Conservation (phyloP, 768 basidiomycete species). For the Candolleomyces efflorescens region DNA sequence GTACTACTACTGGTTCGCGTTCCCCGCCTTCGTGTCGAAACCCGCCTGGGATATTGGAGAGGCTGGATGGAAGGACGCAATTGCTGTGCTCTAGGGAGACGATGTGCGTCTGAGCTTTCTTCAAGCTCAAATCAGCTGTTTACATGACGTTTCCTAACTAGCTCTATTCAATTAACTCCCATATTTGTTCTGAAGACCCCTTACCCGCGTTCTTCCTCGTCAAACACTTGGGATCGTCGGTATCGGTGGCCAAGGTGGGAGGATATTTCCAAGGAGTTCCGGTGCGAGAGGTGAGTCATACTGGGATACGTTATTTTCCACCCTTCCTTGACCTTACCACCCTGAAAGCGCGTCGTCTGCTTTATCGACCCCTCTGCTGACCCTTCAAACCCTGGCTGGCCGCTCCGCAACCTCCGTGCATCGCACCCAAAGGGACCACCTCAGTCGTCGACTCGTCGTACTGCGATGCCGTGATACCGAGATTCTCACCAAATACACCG, state of each 20-base stretch:
- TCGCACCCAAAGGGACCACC: slow-evolving; percentile 39
- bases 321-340: not conserved
- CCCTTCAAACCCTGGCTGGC: slow-evolving; percentile 80
- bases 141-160: too few relatives aligned
- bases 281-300: slow-evolving; percentile 28
- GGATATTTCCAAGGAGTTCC: slow-evolving; percentile 49
- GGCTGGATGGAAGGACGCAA: slow-evolving; percentile 53
- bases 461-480: slow-evolving; percentile 77
- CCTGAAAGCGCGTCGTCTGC: slow-evolving; percentile 40
- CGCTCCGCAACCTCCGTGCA: slow-evolving; percentile 88
- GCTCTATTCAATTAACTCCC: slow-evolving; percentile 52
- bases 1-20: slow-evolving; percentile 98
- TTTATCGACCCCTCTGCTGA: slow-evolving; percentile 87
- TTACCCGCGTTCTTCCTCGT: slow-evolving; percentile 62
- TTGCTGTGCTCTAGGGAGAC: slow-evolving; percentile 36
- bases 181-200: slow-evolving; percentile 34
- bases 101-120: slow-evolving; percentile 29
- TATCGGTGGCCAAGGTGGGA: slow-evolving; percentile 45
- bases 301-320: not conserved
- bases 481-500: slow-evolving; percentile 39
- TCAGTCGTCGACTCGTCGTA: slow-evolving; percentile 58
- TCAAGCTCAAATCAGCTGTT: too few relatives aligned
- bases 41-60: slow-evolving; percentile 84
- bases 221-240: slow-evolving; percentile 20
- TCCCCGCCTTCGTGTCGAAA: slow-evolving; percentile 86